Conservation (phyloP, 148 eudicot species). For the Spergularia bocconei region DNA sequence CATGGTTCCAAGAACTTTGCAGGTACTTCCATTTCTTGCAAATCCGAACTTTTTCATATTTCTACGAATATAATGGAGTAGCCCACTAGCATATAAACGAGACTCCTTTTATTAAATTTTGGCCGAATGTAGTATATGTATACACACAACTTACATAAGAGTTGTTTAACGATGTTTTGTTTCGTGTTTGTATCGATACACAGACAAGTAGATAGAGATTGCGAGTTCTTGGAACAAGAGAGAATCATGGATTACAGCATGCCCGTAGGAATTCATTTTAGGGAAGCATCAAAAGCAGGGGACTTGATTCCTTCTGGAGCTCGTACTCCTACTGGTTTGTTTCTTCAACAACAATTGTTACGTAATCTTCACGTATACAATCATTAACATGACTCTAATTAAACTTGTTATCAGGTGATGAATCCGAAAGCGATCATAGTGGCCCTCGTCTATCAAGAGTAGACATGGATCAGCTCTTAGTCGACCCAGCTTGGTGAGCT, state of each 20-base stretch:
- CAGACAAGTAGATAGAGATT: constrained; percentile 88
- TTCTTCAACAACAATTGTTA: not conserved
- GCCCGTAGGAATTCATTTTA: constrained; percentile 79
- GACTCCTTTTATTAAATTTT: not conserved
- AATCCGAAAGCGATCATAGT: constrained; percentile 41
- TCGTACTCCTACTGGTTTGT: constrained; percentile 47
- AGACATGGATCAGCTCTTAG: constrained; percentile 26
- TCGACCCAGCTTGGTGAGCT: constrained; percentile 36
- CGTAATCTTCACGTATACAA: too few relatives aligned
- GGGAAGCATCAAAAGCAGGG: constrained; percentile 50
- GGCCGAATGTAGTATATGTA: not conserved
- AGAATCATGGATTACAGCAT: constrained; percentile 93
- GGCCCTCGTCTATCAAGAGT: constrained; percentile 45
- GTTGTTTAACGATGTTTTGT: not conserved
- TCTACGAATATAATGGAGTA: too few relatives aligned
- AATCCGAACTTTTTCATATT: too few relatives aligned
- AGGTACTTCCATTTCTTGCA: constrained; percentile 35
- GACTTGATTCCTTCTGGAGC: constrained; percentile 52
- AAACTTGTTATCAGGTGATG: constrained; percentile 38
- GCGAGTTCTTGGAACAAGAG: constrained; percentile 89
- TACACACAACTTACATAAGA: not conserved
- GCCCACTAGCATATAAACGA: too few relatives aligned
- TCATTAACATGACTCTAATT: not conserved
- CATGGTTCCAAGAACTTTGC: constrained; percentile 95
- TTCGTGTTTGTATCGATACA: not conserved